Conservation (phyloP, 2,329 filamentous ascomycete genomes). For the Nothophaeocryptopus gaeumannii region DNA sequence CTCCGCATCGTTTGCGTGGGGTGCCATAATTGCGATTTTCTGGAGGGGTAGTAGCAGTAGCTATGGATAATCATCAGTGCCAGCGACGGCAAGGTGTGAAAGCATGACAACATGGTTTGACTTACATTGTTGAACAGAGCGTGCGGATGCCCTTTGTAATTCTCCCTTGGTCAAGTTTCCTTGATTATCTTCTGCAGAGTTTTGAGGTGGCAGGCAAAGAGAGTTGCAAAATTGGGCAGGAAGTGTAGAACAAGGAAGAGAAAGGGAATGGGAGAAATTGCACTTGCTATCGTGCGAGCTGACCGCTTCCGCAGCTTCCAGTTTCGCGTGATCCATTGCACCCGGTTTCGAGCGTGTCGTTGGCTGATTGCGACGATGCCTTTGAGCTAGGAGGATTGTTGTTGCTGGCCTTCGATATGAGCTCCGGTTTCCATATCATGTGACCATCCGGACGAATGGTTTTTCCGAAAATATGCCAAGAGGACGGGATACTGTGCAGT, state of each 20-base stretch:
- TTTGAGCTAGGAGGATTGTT: slow-evolving; percentile 22
- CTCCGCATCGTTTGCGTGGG: slow-evolving; percentile 73
- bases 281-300: slow-evolving; percentile 15
- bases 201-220: too few relatives aligned
- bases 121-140: too few relatives aligned
- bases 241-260: slow-evolving; percentile 16
- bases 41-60: too few relatives aligned
- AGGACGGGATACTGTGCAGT: too few relatives aligned
- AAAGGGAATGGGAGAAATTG: slow-evolving; percentile 17
- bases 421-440: slow-evolving; percentile 5
- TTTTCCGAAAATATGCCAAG: slow-evolving; percentile 3
- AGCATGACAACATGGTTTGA: not conserved
- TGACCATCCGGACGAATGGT: slow-evolving; percentile 5
- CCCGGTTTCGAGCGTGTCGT: slow-evolving; percentile 16
- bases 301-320: slow-evolving; percentile 21
- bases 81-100: not conserved
- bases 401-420: slow-evolving; percentile 15
- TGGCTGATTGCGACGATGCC: slow-evolving; percentile 23
- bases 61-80: not conserved
- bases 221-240: not conserved
- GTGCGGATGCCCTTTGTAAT: too few relatives aligned
- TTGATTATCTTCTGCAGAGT: too few relatives aligned
- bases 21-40: slow-evolving; percentile 65
- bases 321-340: slow-evolving; percentile 15
- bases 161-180: too few relatives aligned